Percentiles rank a stretch among this genome's conserved stretches.
phyloP scores from a whole-genome alignment of 805 yeast species.

The Millerago galiae region DNA sequence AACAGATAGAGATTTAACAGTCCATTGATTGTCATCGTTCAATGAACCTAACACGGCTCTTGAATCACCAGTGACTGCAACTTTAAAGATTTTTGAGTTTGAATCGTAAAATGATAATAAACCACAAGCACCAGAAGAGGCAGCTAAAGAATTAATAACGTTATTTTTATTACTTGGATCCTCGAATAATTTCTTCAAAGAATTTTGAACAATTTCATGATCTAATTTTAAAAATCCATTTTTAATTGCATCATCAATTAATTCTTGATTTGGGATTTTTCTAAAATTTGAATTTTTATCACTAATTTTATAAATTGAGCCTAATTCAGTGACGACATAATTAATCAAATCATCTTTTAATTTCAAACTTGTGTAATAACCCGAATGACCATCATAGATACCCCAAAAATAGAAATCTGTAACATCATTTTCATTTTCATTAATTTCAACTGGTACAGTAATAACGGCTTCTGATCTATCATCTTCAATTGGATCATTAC shows the following conservation, averaged over 20 bases:
- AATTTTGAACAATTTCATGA: constrained; percentile 74
- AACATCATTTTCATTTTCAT: constrained; percentile 17
- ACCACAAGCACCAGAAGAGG: constrained; percentile 93
- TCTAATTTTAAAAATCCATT: constrained; percentile 79
- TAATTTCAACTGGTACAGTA: constrained; percentile 46
- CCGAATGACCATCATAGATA: constrained; percentile 94
- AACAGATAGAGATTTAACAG: constrained; percentile 75
- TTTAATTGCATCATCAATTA: constrained; percentile 73
- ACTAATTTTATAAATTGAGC: constrained; percentile 53
- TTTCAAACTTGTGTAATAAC: constrained; percentile 88
- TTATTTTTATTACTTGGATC: constrained; percentile 54
- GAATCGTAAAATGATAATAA: constrained; percentile 83
- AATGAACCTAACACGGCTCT: constrained; percentile 81
- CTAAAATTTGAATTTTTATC: constrained; percentile 40
- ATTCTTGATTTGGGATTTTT: constrained; percentile 57
- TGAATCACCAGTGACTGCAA: constrained; percentile 96
- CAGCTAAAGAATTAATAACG: constrained; percentile 73
- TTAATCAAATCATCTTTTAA: constrained; percentile 73
- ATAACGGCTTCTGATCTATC: constrained; percentile 80
- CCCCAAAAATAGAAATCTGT: constrained; percentile 95
- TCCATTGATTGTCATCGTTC: constrained; percentile 66
- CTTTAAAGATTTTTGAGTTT: constrained; percentile 59
- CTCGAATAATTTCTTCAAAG: constrained; percentile 61
- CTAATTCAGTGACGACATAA: constrained; percentile 71
- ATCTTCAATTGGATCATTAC: constrained; percentile 93